Evolutionary conservation across 257 asterid species (phyloP).

Genomic region (Hygrophila difformis): DNA sequence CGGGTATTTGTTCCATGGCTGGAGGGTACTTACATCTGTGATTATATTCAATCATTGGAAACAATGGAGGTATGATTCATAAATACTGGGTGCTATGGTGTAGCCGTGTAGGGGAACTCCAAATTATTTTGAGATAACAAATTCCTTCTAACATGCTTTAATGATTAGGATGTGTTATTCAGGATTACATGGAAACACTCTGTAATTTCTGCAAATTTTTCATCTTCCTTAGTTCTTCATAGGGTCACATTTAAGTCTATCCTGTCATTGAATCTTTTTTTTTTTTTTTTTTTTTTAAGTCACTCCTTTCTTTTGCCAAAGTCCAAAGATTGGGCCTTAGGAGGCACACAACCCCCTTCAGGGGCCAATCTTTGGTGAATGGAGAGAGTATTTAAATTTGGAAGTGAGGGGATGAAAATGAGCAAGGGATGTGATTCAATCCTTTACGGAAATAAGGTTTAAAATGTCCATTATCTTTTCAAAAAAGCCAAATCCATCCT

Average conservation of each 20-base stretch:
- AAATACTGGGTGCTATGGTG: background rate
- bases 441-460: no score
- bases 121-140: background rate
- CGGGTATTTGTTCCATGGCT: constrained; percentile 91
- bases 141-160: constrained; percentile 1
- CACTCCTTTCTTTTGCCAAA: no score
- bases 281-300: no score
- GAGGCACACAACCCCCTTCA: no score
- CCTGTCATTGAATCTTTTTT: no score
- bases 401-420: background rate
- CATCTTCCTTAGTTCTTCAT: no score
- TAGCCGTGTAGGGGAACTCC: background rate
- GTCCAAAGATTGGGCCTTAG: no score
- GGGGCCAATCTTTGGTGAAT: no score
- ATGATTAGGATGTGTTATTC: background rate
- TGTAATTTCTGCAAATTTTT: no score
- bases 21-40: constrained; percentile 71
- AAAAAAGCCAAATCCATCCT: no score
- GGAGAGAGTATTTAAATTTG: background rate
- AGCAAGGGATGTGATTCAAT: background rate
- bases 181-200: background rate
- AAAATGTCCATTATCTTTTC: no score
- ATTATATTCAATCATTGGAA: constrained; percentile 74
- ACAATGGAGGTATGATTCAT: constrained; percentile 46
- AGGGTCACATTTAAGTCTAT: no score